phyloP scores from a whole-genome alignment of 2,329 filamentous ascomycete genomes.

The Fusarium veterinarium region DNA sequence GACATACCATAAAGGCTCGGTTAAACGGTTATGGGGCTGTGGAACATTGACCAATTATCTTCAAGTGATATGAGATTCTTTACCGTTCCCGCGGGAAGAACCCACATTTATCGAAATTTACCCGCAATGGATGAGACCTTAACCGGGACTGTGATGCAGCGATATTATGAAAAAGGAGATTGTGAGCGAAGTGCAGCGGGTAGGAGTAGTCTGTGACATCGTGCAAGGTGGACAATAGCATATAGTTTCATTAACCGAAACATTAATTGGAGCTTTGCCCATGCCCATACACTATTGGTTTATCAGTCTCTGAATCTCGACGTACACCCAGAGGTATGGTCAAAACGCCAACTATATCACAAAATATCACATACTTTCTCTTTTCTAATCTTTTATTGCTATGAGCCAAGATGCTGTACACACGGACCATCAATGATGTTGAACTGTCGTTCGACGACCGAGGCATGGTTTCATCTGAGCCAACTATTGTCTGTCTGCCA shows the following conservation, averaged over 20 bases:
- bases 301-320: not conserved
- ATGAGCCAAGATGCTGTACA: no score
- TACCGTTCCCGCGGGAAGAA: not conserved
- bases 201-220: not conserved
- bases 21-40: no score
- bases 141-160: not conserved
- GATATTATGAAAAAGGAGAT: not conserved
- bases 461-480: not conserved
- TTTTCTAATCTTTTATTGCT: no score
- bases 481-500: not conserved
- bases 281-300: not conserved
- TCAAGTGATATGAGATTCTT: not conserved
- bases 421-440: not conserved
- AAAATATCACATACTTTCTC: no score
- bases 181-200: not conserved
- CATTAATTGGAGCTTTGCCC: not conserved
- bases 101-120: not conserved
- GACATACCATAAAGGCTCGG: not conserved
- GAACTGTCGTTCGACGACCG: not conserved
- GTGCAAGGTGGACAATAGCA: not conserved
- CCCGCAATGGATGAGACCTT: not conserved
- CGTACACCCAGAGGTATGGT: not conserved
- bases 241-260: not conserved
- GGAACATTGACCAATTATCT: not conserved
- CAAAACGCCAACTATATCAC: not conserved